Conservation (phyloP, 768 basidiomycete species). For the Lactarius trivialis region DNA sequence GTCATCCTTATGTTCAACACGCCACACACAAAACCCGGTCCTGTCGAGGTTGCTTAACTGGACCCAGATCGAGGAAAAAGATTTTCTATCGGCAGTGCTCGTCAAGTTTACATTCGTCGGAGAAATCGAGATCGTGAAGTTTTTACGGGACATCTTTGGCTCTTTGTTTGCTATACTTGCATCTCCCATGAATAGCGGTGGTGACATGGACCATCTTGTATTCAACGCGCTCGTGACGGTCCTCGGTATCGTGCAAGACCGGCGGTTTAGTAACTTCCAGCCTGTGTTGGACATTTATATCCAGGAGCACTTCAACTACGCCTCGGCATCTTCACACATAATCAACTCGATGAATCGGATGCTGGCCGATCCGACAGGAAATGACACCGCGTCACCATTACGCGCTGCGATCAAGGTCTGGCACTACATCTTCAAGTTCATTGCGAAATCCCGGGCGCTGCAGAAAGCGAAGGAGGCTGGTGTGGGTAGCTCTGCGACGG, state of each 20-base stretch:
- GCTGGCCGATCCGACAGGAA: slow-evolving; percentile 61
- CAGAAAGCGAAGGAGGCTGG: slow-evolving; percentile 78
- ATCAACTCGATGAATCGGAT: slow-evolving; percentile 84
- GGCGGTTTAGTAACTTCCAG: slow-evolving; percentile 92
- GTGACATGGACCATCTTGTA: slow-evolving; percentile 78
- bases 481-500: slow-evolving; percentile 73
- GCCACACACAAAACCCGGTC: slow-evolving; percentile 85
- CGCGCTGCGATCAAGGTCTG: slow-evolving; percentile 92
- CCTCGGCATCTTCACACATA: slow-evolving; percentile 76
- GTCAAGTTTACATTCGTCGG: slow-evolving; percentile 86
- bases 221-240: slow-evolving; percentile 90
- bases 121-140: slow-evolving; percentile 93
- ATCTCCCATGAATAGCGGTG: slow-evolving; percentile 62
- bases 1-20: slow-evolving; percentile 87
- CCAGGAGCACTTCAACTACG: slow-evolving; percentile 77
- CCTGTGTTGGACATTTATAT: slow-evolving; percentile 93
- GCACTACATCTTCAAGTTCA: slow-evolving; percentile 95
- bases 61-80: slow-evolving; percentile 62
- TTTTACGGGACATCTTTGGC: slow-evolving; percentile 85
- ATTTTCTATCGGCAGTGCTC: slow-evolving; percentile 63
- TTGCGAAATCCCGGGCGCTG: slow-evolving; percentile 81
- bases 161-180: slow-evolving; percentile 85
- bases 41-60: slow-evolving; percentile 75
- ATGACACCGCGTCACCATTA: slow-evolving; percentile 68
- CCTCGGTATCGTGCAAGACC: slow-evolving; percentile 87